phyloP scores from a whole-genome alignment of 306 rosid species.

The Dicorynia guianensis region DNA sequence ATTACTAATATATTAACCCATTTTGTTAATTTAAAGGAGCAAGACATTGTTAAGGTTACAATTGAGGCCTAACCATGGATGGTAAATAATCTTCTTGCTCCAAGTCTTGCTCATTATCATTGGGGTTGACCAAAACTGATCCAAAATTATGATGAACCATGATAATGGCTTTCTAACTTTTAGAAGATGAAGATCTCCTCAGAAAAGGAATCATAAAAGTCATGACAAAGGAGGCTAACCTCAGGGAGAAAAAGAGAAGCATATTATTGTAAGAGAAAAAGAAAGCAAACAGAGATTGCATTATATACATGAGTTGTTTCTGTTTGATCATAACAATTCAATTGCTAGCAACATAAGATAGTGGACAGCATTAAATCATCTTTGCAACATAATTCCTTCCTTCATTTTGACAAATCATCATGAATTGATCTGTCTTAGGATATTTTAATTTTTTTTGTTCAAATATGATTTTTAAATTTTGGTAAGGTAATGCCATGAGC shows the following conservation, averaged over 20 bases:
- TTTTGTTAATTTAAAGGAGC: too few relatives aligned
- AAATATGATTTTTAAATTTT: too few relatives aligned
- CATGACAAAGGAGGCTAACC: conserved; percentile 10
- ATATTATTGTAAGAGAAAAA: background rate
- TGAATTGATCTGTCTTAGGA: too few relatives aligned
- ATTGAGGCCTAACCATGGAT: too few relatives aligned
- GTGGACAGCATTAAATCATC: conserved; percentile 28
- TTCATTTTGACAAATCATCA: too few relatives aligned
- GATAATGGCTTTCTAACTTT: conserved; percentile 1
- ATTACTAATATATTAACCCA: too few relatives aligned
- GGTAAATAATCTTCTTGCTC: background rate
- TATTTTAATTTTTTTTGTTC: too few relatives aligned
- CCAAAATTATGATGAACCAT: conserved; percentile 3
- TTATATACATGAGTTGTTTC: conserved; percentile 16
- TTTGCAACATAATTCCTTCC: too few relatives aligned
- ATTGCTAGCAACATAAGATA: conserved; percentile 37
- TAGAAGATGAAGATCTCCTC: conserved; percentile 2
- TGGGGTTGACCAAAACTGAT: conserved; percentile 19
- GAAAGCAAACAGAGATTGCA: conserved; percentile 8
- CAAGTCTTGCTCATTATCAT: background rate
- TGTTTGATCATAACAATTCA: conserved; percentile 29
- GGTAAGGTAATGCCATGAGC: too few relatives aligned
- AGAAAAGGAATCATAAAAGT: conserved; percentile 28
- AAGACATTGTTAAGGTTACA: too few relatives aligned
- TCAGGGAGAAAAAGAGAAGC: conserved; percentile 21